A percentile compares a stretch with the other conserved stretches of the same genome.
Evolutionary conservation across 139 green algal species (phyloP).

Genomic region (Ettlia oleoabundans): DNA sequence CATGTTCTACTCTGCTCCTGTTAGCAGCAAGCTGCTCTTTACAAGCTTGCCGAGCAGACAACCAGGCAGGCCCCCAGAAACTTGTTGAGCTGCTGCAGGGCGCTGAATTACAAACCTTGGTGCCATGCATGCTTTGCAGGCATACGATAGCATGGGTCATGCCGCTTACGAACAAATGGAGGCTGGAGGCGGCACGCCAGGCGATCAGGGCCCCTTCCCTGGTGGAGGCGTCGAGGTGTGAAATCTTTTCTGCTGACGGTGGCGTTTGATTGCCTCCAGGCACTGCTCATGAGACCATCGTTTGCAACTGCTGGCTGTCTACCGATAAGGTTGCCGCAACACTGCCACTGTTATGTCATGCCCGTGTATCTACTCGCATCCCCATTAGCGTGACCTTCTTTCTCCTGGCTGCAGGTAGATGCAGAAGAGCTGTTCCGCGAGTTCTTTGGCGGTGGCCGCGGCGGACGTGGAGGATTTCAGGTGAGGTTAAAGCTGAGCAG

Average conservation of each 20-base stretch:
- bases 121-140: neutral
- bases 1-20: too few species aligned
- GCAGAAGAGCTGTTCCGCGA: slow-evolving; percentile 47
- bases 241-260: neutral
- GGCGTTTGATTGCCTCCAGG: neutral
- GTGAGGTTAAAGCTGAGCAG: too few species aligned
- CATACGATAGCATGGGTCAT: slow-evolving; percentile 76
- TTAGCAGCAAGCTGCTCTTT: too few species aligned
- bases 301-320: too few species aligned
- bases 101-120: neutral
- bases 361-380: neutral
- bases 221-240: neutral
- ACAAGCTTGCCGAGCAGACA: too few species aligned
- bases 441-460: slow-evolving; percentile 46
- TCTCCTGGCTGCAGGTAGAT: slow-evolving; percentile 38
- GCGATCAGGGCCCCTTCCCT: slow-evolving; percentile 10
- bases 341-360: neutral
- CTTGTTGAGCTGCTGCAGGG: too few species aligned
- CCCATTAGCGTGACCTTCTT: neutral
- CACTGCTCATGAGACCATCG: neutral
- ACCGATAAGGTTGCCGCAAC: too few species aligned
- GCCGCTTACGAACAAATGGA: slow-evolving; percentile 46
- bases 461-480: neutral
- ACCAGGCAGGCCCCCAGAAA: too few species aligned
- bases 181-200: slow-evolving; percentile 13